Evolutionary conservation across 345 rosid species (phyloP), one percentile per base, ranked within the genome.

Genomic region (Salix purpurea): DNA sequence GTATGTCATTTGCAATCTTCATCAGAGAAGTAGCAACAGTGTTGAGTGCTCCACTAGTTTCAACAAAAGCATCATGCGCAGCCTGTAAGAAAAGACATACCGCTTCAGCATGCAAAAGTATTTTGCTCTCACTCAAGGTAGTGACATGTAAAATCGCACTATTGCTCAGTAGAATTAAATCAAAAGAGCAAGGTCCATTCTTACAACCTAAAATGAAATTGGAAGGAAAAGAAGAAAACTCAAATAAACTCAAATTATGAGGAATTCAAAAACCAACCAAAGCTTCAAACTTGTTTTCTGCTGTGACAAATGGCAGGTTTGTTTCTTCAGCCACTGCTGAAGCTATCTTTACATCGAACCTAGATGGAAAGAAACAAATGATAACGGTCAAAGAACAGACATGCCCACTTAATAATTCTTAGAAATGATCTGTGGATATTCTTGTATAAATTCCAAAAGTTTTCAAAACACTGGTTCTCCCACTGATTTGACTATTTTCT

Each of bases 281-380:
- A 78, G 99, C 99, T 85, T 95, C 99, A 83, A 95, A 93, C 87
- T 93, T 93, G 87, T 95, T 95, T 86, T 95, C 97, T 50, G 99
- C 99, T 1, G 99, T 89, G 81, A 91, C 84, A 84, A 95, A 95
- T 48, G 98, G 98, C 80, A 95, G 83, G 67, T 72, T 85, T 74
- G 99, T 95, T 81, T 95, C 98, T 67, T 90, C 97, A 48, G 99
- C 99, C 71, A 93, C 94, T 48, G 98, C 94, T 60, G 90, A 86
- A 82, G 97, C 99, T 86, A 95, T 87, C 87, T 90, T 95, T 48
- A 82, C 91, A 83, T 95, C 99, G 88, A 95, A 95, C 82, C 97
- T 93, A 85, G 70, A 83, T 19, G 65, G 21, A 75, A n/a, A 34
- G 24, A 50, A 77, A 62, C 58, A 19, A 39, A 19, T 34, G 21